Conservation (phyloP, 805 yeast genomes). For the Suhomyces sp. region DNA sequence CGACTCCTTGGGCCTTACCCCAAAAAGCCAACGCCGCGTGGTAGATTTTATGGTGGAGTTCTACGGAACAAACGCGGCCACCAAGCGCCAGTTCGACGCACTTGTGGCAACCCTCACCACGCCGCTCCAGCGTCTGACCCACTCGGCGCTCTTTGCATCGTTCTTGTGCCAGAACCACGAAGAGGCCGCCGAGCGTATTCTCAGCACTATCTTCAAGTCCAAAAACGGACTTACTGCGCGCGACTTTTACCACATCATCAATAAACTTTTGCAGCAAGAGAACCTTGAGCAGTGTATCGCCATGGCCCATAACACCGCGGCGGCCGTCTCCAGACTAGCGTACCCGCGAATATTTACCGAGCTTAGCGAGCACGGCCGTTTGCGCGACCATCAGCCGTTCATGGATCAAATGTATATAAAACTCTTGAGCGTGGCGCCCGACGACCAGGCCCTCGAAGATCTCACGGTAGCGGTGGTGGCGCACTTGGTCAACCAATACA, state of each 20-base stretch:
- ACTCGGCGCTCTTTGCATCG: constrained; percentile 30
- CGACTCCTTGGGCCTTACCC: neutral
- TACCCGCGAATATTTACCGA: constrained; percentile 20
- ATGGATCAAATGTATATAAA: constrained; percentile 7
- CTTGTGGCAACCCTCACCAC: constrained; percentile 22
- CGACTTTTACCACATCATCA: constrained; percentile 28
- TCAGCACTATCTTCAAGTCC: constrained; percentile 28
- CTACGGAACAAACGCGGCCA: constrained; percentile 15
- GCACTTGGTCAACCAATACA: constrained; percentile 16
- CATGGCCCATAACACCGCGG: constrained; percentile 18
- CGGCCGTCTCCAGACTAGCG: constrained; percentile 24
- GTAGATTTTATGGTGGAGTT: constrained; percentile 14
- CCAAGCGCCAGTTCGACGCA: constrained; percentile 13
- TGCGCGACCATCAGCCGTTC: constrained; percentile 7
- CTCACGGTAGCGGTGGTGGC: constrained; percentile 19
- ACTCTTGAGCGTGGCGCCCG: constrained; percentile 10
- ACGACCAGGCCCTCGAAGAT: constrained; percentile 13
- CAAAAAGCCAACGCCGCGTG: neutral
- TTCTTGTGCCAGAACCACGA: constrained; percentile 27
- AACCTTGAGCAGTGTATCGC: constrained; percentile 24
- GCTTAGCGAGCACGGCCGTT: neutral
- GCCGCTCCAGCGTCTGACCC: constrained; percentile 31
- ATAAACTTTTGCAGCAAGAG: constrained; percentile 22
- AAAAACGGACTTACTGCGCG: constrained; percentile 21
- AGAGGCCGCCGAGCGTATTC: constrained; percentile 26